Evolutionary conservation across 176 grass and related monocot genomes (phyloP).

Genomic region (Hsuehochloa calcarea): DNA sequence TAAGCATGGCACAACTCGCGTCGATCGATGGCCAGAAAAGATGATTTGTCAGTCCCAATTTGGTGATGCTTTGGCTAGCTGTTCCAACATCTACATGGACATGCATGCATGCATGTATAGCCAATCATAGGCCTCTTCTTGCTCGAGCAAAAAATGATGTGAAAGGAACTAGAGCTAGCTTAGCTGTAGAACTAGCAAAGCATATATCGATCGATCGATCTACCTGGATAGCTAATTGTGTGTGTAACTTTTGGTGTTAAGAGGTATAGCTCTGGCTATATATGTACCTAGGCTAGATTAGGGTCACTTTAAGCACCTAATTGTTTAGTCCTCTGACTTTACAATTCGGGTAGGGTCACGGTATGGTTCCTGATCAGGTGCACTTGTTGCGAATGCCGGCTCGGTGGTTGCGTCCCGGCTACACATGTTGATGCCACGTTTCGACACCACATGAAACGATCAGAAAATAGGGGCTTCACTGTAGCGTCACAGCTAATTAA

Average conservation of each 20-base stretch:
- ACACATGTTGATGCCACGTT: constrained; percentile 44
- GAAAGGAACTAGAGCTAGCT: not conserved
- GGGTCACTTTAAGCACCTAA: not conserved
- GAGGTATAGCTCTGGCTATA: not conserved
- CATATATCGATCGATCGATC: not conserved
- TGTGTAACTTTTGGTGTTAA: not conserved
- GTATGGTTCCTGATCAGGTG: constrained; percentile 32
- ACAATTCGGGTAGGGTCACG: constrained; percentile 18
- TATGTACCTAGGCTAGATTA: not conserved
- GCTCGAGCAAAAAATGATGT: not conserved
- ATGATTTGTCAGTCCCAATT: not conserved
- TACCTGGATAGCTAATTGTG: not conserved
- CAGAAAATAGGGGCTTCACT: not conserved
- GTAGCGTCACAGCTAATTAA: not conserved
- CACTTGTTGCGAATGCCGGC: constrained; percentile 32
- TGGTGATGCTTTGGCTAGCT: not conserved
- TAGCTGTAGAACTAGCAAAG: not conserved
- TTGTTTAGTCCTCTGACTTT: constrained; percentile 15
- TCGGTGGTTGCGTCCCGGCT: not conserved
- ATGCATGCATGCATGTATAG: not conserved
- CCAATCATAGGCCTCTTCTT: not conserved
- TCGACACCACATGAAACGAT: constrained; percentile 22
- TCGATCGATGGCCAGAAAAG: not conserved
- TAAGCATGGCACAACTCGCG: not conserved
- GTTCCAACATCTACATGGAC: not conserved